A percentile compares a stretch with the other conserved stretches of the same genome.
Evolutionary conservation across 1,284 basidiomycete genomes (phyloP).

Genomic region (Rhizoctonia solani): DNA sequence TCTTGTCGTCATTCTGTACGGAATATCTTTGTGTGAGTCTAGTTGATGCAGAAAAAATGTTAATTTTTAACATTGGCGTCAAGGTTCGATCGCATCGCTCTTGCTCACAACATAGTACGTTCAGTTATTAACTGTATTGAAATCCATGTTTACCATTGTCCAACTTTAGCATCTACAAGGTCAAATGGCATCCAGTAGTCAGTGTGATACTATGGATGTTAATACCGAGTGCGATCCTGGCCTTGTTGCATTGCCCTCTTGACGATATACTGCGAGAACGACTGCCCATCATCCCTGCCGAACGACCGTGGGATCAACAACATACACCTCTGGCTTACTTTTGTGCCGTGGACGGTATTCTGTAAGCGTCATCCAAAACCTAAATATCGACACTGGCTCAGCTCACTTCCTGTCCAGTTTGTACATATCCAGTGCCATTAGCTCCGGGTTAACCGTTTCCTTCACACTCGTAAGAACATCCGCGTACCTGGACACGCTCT

Average conservation of each 20-base stretch:
- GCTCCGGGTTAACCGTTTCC: constrained; percentile 21
- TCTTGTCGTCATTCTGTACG: constrained; percentile 6
- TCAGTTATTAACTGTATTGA: not conserved
- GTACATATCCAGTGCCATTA: constrained; percentile 21
- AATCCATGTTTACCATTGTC: not conserved
- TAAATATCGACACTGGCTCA: not conserved
- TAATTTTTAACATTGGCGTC: not conserved
- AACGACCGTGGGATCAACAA: constrained; percentile 21
- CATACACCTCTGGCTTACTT: constrained; percentile 21
- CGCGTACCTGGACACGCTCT: not conserved
- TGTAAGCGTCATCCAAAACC: not conserved
- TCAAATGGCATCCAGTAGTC: constrained; percentile 24
- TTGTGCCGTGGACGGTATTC: constrained; percentile 7
- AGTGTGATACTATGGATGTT: constrained; percentile 17
- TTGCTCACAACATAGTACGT: constrained; percentile 23
- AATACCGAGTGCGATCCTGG: not conserved
- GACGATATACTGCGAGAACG: constrained; percentile 7
- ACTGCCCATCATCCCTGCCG: constrained; percentile 5
- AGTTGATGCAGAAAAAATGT: not conserved
- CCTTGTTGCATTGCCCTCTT: constrained; percentile 16
- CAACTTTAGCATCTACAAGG: constrained; percentile 4
- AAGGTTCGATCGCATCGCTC: constrained; percentile 1
- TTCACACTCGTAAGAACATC: constrained; percentile 16
- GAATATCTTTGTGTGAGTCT: constrained; percentile 22
- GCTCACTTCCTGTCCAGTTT: not conserved